Base-by-base conservation (phyloP, 2,329 filamentous ascomycete genomes). In the Monosporascus sp. region DNA sequence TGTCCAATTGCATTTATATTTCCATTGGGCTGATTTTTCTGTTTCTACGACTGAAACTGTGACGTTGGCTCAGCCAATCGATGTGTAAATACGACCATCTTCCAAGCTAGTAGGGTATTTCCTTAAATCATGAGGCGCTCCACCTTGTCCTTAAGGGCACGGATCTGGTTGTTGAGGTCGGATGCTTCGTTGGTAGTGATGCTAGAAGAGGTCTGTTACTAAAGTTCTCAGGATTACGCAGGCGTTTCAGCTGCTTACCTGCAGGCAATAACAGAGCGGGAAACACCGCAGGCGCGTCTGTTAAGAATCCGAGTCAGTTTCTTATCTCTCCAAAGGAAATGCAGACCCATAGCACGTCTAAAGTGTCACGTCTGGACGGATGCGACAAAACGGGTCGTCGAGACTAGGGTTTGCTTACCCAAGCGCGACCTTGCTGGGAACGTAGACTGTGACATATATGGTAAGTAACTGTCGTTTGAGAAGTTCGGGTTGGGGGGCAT, bases 121-220 rank as follows among this genome's bases (percentile, higher is more conserved):
- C 15, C 14, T 83, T 87, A 97, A 76, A 97, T 96, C 79, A 93
- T 91, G 63, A 97, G 82, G 65, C 92, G 84, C 82, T 97, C 93
- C 52, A 97, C 89, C 84, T 96, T 95, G 75, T 95, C 89, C 80
- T 93, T 95, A 68, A 97, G 80, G 60, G 85, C 81, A 65, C 88
- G 83, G 73, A 97, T 97, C 80, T 95, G 90, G 67, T 83, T 82
- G 72, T 87, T 89, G 55, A 97, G 80, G 73, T 97, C 92, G 66
- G 84, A 89, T 39, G 87, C 88, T 75, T 96, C 90, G 81, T 96
- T 96, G 73, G 88, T 91, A 62, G 90, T 97, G 74, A 97, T 96
- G 66, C 63, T 55, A 48, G 37, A 24, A 35, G 27, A 46, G 25
- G 5, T 4, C 3, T 39, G 44, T 48, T 17, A 47, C 44, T 20